Percentiles rank a stretch among this genome's conserved stretches.
These are phyloP conservation scores for Selaginella tamariscina DNA, from an alignment of 75 land plant genomes.

Conservation along the genomic window DNA sequence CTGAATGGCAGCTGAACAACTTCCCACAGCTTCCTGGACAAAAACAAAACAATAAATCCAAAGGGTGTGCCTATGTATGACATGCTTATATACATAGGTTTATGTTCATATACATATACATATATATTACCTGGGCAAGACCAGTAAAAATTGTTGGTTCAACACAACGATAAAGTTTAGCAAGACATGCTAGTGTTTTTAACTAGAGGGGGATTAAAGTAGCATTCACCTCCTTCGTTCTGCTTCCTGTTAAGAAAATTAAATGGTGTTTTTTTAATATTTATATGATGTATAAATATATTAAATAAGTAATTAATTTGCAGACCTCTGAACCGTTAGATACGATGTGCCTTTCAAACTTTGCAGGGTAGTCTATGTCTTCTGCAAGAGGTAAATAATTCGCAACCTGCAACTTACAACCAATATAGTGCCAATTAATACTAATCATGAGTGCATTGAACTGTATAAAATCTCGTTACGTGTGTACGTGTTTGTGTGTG, in stretches of 20 bases:
- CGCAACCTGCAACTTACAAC: slow-evolving; percentile 49
- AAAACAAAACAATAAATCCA: too few species aligned
- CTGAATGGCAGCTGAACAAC: neutral
- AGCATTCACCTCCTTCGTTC: slow-evolving; percentile 26
- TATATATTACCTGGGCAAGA: slow-evolving; percentile 62
- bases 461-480: too few species aligned
- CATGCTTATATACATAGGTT: neutral
- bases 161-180: slow-evolving; percentile 79
- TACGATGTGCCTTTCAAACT: slow-evolving; percentile 50
- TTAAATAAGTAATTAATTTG: neutral
- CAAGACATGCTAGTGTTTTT: slow-evolving; percentile 74
- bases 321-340: slow-evolving; percentile 14
- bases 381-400: slow-evolving; percentile 74
- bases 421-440: too few species aligned
- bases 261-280: too few species aligned
- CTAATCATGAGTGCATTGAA: too few species aligned
- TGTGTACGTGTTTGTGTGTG: too few species aligned
- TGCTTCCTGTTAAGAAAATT: neutral
- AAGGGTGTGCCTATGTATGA: too few species aligned
- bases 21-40: slow-evolving; percentile 3
- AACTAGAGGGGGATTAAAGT: slow-evolving; percentile 82
- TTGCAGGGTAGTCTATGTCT: slow-evolving; percentile 87
- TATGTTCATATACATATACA: neutral
- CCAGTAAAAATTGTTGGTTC: slow-evolving; percentile 91
- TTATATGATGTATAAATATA: too few species aligned